Conservation (phyloP, 1,139 yeast species). For the Citeromyces siamensis region DNA sequence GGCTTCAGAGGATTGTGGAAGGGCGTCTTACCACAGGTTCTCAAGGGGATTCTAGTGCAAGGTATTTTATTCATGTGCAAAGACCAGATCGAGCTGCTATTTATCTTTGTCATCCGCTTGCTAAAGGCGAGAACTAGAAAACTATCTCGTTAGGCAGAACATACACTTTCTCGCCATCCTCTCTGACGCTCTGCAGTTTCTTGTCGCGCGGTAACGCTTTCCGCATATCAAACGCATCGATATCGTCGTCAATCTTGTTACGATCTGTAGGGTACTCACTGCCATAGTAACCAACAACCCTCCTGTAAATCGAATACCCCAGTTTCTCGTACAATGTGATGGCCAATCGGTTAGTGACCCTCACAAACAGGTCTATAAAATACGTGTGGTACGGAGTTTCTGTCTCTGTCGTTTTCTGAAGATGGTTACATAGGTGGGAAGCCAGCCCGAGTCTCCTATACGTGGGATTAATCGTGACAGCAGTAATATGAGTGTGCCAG, state of each 20-base stretch:
- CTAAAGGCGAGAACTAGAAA: constrained; percentile 24
- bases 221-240: constrained; percentile 88
- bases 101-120: constrained; percentile 25
- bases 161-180: constrained; percentile 42
- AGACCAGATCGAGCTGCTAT: constrained; percentile 46
- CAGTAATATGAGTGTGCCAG: constrained; percentile 97
- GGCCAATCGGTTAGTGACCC: constrained; percentile 73
- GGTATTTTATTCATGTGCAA: constrained; percentile 77
- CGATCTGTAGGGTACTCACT: constrained; percentile 22
- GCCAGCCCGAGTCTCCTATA: constrained; percentile 85
- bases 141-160: constrained; percentile 53
- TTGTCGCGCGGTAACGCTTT: constrained; percentile 47
- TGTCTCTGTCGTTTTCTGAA: constrained; percentile 61
- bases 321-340: constrained; percentile 71
- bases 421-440: constrained; percentile 55
- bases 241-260: constrained; percentile 40
- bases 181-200: constrained; percentile 35
- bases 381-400: constrained; percentile 59
- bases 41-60: constrained; percentile 78
- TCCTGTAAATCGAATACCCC: constrained; percentile 73
- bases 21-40: constrained; percentile 71
- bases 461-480: constrained; percentile 79
- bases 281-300: constrained; percentile 88
- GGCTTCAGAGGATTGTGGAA: constrained; percentile 53
- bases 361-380: constrained; percentile 84